Evolutionary conservation across 2,329 filamentous ascomycete genomes (phyloP), one percentile per base, ranked within the genome.

Genomic region (Cercospora janseana): DNA sequence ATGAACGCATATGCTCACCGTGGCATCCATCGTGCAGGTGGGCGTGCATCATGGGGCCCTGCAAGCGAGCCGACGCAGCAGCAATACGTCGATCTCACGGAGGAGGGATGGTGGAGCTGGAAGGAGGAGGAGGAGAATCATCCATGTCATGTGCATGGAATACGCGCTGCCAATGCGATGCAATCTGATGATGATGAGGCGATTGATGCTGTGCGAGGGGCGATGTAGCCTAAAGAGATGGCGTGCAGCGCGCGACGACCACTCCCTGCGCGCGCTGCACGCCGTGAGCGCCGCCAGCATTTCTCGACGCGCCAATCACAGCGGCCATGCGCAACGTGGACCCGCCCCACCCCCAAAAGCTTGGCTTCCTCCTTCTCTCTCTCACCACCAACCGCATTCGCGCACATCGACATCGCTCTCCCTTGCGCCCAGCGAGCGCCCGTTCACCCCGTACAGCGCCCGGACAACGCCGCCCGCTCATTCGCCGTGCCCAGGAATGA

Each of bases 401-500:
- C 35, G 27, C 43, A 35, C 34, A 38, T 32, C 49, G 38, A 32
- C 49, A n/a, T n/a, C 32, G 42, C 35, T n/a, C 27, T 47, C 43
- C 32, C 44, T 46, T 48, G 31, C 48, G 40, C 47, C 37, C 49
- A 55, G 32, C 47, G 54, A 54, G 46, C 45, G 52, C 35, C 42
- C 46, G 56, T n/a, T n/a, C n/a, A n/a, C n/a, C n/a, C n/a, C n/a
- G n/a, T n/a, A n/a, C n/a, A n/a, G n/a, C n/a, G n/a, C n/a, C n/a
- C n/a, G n/a, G n/a, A n/a, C n/a, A n/a, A n/a, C n/a, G n/a, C n/a
- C n/a, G n/a, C n/a, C n/a, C 10, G 34, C 51, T 57, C 47, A 57
- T 57, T 57, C 49, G 54, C 48, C 40, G 26, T 37, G 20, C 16
- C 12, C 20, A 28, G 28, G 41, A 50, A 56, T 52, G 53, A 52